These are phyloP conservation scores for Rutstroemia sp. DNA, from an alignment of 2,329 filamentous ascomycete species.

Conservation along the genomic window DNA sequence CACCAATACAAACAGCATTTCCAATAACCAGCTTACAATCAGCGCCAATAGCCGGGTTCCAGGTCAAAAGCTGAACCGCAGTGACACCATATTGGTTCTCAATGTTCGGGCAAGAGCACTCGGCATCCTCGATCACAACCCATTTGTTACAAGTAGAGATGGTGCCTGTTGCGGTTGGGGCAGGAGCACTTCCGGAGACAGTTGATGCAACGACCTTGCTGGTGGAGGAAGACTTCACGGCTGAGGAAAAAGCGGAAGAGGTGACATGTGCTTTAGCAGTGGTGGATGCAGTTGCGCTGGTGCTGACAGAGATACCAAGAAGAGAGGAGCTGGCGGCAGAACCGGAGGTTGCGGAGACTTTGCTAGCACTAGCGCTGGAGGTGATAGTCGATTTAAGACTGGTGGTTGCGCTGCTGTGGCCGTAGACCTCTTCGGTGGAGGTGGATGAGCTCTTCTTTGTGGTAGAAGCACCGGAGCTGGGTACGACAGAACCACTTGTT, in stretches of 20 bases:
- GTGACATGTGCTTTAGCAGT: neutral
- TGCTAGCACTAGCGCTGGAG: neutral
- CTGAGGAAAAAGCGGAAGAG: neutral
- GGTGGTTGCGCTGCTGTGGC: neutral
- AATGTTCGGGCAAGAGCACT: conserved; percentile 9
- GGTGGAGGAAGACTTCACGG: neutral
- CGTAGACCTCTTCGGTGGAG: neutral
- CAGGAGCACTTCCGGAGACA: neutral
- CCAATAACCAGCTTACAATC: conserved; percentile 25
- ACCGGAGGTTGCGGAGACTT: neutral
- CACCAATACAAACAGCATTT: conserved; percentile 22
- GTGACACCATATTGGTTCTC: conserved; percentile 17
- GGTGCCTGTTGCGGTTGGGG: conserved; percentile 23
- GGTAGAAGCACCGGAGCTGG: neutral
- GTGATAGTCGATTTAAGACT: neutral
- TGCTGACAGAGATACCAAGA: neutral
- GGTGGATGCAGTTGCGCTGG: neutral
- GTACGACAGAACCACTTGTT: neutral
- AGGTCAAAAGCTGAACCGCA: conserved; percentile 20
- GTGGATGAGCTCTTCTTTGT: neutral
- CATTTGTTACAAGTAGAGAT: conserved; percentile 25
- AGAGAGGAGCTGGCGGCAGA: neutral
- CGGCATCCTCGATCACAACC: conserved; percentile 1
- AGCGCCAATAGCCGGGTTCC: conserved; percentile 29
- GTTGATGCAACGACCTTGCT: neutral